Evolutionary conservation across 2,329 filamentous ascomycete genomes (phyloP).

Genomic region (Penicillium italicum): DNA sequence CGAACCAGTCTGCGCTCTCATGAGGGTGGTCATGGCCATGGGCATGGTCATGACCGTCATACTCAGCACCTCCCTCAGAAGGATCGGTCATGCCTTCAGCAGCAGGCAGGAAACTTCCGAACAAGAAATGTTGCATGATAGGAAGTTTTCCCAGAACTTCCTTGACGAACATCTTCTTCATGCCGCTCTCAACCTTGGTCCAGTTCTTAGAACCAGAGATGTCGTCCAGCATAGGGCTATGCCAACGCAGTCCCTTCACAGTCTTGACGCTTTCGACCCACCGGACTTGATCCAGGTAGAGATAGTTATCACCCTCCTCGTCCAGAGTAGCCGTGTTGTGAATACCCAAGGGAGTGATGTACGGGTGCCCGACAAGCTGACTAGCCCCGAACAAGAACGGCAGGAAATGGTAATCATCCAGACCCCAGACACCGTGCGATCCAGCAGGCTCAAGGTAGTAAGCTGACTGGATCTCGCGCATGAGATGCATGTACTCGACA

Average conservation of each 20-base stretch:
- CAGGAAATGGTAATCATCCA: slow-evolving; percentile 96
- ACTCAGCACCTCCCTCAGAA: slow-evolving; percentile 42
- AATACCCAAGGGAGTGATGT: slow-evolving; percentile 72
- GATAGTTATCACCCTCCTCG: slow-evolving; percentile 75
- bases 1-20: slow-evolving; percentile 63
- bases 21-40: slow-evolving; percentile 66
- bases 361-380: slow-evolving; percentile 80
- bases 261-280: slow-evolving; percentile 98
- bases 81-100: slow-evolving; percentile 67
- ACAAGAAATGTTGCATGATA: slow-evolving; percentile 98
- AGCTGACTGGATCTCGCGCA: slow-evolving; percentile 82
- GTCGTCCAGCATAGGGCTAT: slow-evolving; percentile 96
- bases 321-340: slow-evolving; percentile 86
- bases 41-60: slow-evolving; percentile 59
- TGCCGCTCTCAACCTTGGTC: slow-evolving; percentile 88
- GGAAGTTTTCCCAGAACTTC: slow-evolving; percentile 91
- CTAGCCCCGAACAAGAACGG: slow-evolving; percentile 93
- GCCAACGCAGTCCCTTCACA: slow-evolving; percentile 90
- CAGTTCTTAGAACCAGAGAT: slow-evolving; percentile 87
- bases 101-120: slow-evolving; percentile 79
- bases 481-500: slow-evolving; percentile 74
- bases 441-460: slow-evolving; percentile 98
- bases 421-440: slow-evolving; percentile 94
- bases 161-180: slow-evolving; percentile 93
- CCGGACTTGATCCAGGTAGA: slow-evolving; percentile 87